Base-by-base conservation (phyloP, 2,329 filamentous ascomycete species). In the Aspergillus novoparasiticus region DNA sequence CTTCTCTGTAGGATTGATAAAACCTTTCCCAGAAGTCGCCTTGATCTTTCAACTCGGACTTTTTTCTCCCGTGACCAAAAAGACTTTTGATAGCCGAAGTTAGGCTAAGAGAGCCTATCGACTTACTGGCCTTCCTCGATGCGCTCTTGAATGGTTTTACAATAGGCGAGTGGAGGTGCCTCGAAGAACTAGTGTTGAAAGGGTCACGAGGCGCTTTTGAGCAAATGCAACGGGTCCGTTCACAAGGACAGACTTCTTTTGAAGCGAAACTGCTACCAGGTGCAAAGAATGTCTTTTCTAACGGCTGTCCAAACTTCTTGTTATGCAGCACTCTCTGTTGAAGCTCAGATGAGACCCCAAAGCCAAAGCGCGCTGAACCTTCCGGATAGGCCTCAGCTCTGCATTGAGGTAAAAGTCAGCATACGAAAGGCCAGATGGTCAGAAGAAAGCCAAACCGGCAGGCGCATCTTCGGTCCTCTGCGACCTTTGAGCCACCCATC, bases 21-120 rank as follows among this genome's bases (percentile, higher is more conserved):
- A 12, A 54, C 6, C 58, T 16, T 30, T 54, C 36, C 48, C 57
- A 28, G 14, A 30, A 30, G 34, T 43, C 50, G 30, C 16, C 48
- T 3, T 14, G 28, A 10, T n/a, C 46, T 14, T 23, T 41, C 19
- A 34, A 36, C 10, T 53, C 39, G 10, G 60, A 50, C 12, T 55
- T 62, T 19, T 46, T 58, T 26, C 28, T 45, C n/a, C 48, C 56
- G 48, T 62, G 60, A 30, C 26, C 16, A 28, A 62, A 62, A 21
- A 62, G 16, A 23, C 14, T 58, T 32, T 41, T 62, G 55, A 62
- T 58, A 2, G 56, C 59, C 6, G 51, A 60, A 10, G 45, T 57
- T 19, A 58, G 9, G 30, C 51, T 39, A 28, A 43, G 28, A 36
- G 60, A 53, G 21, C 54, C 59, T 6, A 56, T 55, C 34, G 55